phyloP scores from a whole-genome alignment of 768 basidiomycete species.

The Suillus cothurnatus region DNA sequence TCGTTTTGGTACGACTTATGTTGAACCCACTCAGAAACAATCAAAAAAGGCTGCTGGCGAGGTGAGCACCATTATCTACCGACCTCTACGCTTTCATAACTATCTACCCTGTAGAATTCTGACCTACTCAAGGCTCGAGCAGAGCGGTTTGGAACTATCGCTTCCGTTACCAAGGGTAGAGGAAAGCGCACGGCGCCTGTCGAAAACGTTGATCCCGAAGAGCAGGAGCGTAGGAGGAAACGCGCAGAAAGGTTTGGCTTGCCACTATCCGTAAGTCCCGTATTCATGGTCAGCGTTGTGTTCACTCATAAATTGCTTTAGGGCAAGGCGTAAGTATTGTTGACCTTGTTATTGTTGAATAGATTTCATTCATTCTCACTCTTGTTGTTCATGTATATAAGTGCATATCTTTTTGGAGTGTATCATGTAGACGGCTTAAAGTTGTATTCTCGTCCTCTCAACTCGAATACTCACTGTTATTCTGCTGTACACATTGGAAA shows the following conservation, averaged over 20 bases:
- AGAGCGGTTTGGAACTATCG: conserved; percentile 52
- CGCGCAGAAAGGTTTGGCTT: conserved; percentile 67
- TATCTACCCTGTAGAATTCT: conserved; percentile 38
- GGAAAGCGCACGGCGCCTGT: conserved; percentile 39
- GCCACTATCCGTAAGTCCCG: neutral
- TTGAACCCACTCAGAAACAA: conserved; percentile 38
- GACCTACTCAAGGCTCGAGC: conserved; percentile 55
- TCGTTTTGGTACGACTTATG: conserved; percentile 70
- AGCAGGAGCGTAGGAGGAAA: conserved; percentile 57
- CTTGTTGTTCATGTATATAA: neutral
- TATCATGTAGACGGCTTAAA: neutral
- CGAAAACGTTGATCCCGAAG: conserved; percentile 55
- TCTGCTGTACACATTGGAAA: neutral
- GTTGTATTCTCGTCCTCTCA: neutral
- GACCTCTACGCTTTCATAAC: neutral
- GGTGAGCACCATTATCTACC: no score
- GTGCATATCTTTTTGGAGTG: neutral
- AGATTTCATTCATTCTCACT: neutral
- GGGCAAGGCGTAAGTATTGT: conserved; percentile 1
- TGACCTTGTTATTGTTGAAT: neutral
- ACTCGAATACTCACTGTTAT: neutral
- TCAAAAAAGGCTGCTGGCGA: conserved; percentile 23
- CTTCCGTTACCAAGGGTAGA: conserved; percentile 16
- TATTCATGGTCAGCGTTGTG: no score
- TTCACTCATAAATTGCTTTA: neutral